Conservation (phyloP, 2,329 filamentous ascomycete species). For the Magnaporthiopsis poae region DNA sequence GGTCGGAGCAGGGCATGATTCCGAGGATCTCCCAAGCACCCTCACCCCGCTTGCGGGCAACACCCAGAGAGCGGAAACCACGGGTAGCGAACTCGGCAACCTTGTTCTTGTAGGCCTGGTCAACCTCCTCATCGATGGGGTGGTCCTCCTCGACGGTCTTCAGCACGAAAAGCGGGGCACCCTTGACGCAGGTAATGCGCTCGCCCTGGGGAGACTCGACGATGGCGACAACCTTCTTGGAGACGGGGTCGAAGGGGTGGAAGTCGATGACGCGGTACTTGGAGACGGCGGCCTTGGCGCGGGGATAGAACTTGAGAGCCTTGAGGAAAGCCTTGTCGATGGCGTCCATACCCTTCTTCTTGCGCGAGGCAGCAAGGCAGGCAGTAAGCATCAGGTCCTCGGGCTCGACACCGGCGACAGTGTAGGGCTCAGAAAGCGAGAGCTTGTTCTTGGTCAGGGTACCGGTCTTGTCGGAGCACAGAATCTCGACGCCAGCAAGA, state of each 20-base stretch:
- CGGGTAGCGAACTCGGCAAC: constrained; percentile 83
- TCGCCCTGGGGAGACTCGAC: constrained; percentile 77
- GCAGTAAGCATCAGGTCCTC: constrained; percentile 89
- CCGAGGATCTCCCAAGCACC: constrained; percentile 82
- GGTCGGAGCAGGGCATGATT: constrained; percentile 90
- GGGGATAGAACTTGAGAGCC: constrained; percentile 70
- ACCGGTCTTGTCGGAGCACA: constrained; percentile 76
- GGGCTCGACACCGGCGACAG: constrained; percentile 68
- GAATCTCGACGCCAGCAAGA: constrained; percentile 59
- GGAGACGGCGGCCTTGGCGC: constrained; percentile 67
- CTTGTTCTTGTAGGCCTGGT: constrained; percentile 82
- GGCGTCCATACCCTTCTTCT: constrained; percentile 91
- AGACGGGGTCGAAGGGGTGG: constrained; percentile 82
- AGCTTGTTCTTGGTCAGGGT: constrained; percentile 92
- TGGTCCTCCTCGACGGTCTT: constrained; percentile 82
- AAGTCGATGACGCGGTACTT: constrained; percentile 81
- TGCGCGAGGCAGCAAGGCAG: constrained; percentile 79
- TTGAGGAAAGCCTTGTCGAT: constrained; percentile 94
- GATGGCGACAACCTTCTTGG: constrained; percentile 80
- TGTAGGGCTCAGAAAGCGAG: constrained; percentile 75
- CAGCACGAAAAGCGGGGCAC: constrained; percentile 77
- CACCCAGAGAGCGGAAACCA: constrained; percentile 88
- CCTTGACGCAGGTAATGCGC: constrained; percentile 81
- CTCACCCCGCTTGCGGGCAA: constrained; percentile 78
- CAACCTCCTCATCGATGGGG: constrained; percentile 63